Percentiles rank a stretch among this genome's conserved stretches.
Evolutionary conservation across 2,329 filamentous ascomycete genomes (phyloP).

Genomic region (Colletotrichum chlorophyti): DNA sequence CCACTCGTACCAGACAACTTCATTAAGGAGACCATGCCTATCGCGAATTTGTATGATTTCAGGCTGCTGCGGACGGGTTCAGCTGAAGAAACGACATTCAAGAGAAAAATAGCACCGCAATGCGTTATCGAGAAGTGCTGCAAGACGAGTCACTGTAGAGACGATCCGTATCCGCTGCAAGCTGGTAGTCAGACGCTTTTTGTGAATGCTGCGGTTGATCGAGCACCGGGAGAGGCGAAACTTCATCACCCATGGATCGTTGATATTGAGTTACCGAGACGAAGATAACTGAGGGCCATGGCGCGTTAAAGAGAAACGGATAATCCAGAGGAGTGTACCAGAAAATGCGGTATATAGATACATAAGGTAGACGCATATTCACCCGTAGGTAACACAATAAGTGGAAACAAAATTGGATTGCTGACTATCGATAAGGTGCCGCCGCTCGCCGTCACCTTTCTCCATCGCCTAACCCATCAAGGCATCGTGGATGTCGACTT

Average conservation of each 20-base stretch:
- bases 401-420: neutral
- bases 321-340: too few species aligned
- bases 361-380: neutral
- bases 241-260: conserved; percentile 10
- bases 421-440: conserved; percentile 26
- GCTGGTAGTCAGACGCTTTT: conserved; percentile 56
- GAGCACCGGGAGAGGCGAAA: conserved; percentile 49
- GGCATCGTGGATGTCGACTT: conserved; percentile 19
- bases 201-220: conserved; percentile 60
- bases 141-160: conserved; percentile 38
- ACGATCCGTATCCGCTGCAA: conserved; percentile 35
- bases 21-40: conserved; percentile 44
- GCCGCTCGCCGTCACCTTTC: conserved; percentile 8
- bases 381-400: neutral
- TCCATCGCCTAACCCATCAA: conserved; percentile 19
- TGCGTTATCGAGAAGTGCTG: conserved; percentile 33
- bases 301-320: too few species aligned
- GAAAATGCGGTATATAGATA: too few species aligned
- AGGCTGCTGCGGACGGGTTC: conserved; percentile 23
- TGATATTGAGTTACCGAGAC: conserved; percentile 7
- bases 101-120: conserved; percentile 16
- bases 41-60: conserved; percentile 42
- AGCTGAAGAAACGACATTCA: neutral
- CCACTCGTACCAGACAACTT: conserved; percentile 57
- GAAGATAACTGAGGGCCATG: neutral